Conservation (phyloP, 441 rosid genomes). For the Gossypium schwendimanii region DNA sequence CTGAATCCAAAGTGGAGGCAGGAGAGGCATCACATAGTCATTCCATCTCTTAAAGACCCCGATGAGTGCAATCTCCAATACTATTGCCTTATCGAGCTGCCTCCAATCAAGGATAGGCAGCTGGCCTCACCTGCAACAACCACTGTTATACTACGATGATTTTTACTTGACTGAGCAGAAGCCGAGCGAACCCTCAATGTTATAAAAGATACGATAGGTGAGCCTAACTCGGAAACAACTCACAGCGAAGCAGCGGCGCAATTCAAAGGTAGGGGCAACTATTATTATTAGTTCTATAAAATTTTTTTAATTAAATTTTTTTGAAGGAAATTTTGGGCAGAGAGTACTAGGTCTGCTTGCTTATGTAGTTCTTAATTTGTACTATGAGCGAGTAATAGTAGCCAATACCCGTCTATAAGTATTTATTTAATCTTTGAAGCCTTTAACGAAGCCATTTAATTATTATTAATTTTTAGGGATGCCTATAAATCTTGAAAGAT, state of each 20-base stretch:
- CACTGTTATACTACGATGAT: background rate
- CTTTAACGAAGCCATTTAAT: background rate
- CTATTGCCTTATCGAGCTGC: background rate
- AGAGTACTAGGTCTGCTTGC: background rate
- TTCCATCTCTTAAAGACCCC: slow-evolving; percentile 8
- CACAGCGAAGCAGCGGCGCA: background rate
- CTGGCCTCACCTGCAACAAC: background rate
- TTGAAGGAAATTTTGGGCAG: slow-evolving; percentile 1
- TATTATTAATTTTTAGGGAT: no score
- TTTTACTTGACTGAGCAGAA: background rate
- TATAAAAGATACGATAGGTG: background rate
- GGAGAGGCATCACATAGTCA: slow-evolving; percentile 33
- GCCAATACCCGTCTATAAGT: background rate
- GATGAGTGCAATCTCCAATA: background rate
- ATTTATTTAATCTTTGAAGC: background rate
- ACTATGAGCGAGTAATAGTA: background rate
- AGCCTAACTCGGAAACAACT: background rate
- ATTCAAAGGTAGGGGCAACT: background rate
- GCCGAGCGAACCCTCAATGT: background rate
- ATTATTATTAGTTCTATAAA: background rate
- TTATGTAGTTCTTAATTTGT: background rate
- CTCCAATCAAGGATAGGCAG: background rate
- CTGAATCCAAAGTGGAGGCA: slow-evolving; percentile 20
- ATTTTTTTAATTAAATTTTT: background rate
- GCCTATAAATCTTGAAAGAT: background rate